Base-by-base conservation (phyloP, 306 rosid species). In the Vigna hirtella region DNA sequence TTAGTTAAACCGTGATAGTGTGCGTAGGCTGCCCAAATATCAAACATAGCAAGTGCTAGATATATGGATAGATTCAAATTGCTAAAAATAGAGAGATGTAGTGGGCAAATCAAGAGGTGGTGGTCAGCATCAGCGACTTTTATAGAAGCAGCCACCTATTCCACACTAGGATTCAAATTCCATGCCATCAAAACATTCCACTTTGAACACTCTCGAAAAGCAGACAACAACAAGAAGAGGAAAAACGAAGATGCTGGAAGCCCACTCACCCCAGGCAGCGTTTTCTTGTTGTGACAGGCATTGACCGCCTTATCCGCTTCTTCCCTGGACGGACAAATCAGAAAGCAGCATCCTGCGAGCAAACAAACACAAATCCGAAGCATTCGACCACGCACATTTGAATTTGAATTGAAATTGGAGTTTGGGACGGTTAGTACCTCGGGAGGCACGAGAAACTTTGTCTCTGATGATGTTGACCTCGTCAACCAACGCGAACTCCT, bases 391-490 rank as follows among this genome's bases (percentile, higher is more conserved):
- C 7, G 48, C 47, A 64, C 70, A 79, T 81, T 79, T 80, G 90
- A 66, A 48, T 7, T 22, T 2, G 11, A 73, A 16, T 2, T 42
- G 47, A 7, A 6, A 9, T 1, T 38, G 20, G n/a, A 42, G 7
- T 6, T 0, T 24, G 70, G 63, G 68, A n/a, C 15, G 28, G 49
- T 34, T 16, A 16, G 8, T 3, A 95, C 98, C 99, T 93, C 99
- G 84, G 1, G 99, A 96, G 65, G 96, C 87, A 70, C 96, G 97
- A 47, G 98, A 93, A 22, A 83, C 64, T 79, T 90, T 96, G 91
- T 96, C 99, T 78, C 88, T 93, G 92, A 96, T 96, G 90, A 96
- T 81, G 91, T 93, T 96, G 97, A 96, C 97, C 81, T 96, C 92
- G 77, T 96, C 98, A 18, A 96, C 97, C 78, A 96, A 70, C 2